A percentile compares a stretch with the other conserved stretches of the same genome.
phyloP scores from a whole-genome alignment of 2,329 filamentous ascomycete species.

The Colletotrichum noveboracense region DNA sequence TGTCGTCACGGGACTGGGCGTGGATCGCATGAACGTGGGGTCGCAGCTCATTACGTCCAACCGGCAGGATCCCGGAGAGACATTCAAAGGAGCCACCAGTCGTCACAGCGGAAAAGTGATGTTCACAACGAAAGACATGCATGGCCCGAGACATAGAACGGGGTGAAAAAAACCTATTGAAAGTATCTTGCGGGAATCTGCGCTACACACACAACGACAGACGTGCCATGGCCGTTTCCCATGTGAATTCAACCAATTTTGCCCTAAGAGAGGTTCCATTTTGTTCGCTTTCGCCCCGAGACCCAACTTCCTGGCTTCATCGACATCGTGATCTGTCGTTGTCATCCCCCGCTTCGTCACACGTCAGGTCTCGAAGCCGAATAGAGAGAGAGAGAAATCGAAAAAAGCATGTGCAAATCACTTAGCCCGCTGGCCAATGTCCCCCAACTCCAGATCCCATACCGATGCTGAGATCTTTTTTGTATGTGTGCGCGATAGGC shows the following conservation, averaged over 20 bases:
- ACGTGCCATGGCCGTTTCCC: slow-evolving; percentile 8
- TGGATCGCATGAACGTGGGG: not conserved
- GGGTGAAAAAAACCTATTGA: slow-evolving; percentile 14
- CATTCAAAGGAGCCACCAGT: not conserved
- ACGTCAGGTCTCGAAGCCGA: not conserved
- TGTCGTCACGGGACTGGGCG: not conserved
- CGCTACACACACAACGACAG: slow-evolving; percentile 9
- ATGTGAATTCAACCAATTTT: slow-evolving; percentile 19
- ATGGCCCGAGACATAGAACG: not conserved
- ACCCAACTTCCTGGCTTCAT: not conserved
- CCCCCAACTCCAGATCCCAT: slow-evolving; percentile 21
- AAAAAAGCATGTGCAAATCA: slow-evolving; percentile 21
- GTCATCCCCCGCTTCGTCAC: not conserved
- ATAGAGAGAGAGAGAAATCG: not conserved
- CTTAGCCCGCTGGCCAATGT: slow-evolving; percentile 21
- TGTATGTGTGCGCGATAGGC: slow-evolving; percentile 8
- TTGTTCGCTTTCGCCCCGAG: slow-evolving; percentile 1
- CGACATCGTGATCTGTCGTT: slow-evolving; percentile 12
- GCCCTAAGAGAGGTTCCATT: slow-evolving; percentile 4
- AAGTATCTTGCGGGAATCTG: slow-evolving; percentile 15
- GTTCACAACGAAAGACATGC: not conserved
- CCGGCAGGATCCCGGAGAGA: not conserved
- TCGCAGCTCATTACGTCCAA: not conserved
- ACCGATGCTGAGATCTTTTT: slow-evolving; percentile 12
- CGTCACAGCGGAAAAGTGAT: not conserved